phyloP scores from a whole-genome alignment of 106 monocot genomes.

The Dioscorea alata region DNA sequence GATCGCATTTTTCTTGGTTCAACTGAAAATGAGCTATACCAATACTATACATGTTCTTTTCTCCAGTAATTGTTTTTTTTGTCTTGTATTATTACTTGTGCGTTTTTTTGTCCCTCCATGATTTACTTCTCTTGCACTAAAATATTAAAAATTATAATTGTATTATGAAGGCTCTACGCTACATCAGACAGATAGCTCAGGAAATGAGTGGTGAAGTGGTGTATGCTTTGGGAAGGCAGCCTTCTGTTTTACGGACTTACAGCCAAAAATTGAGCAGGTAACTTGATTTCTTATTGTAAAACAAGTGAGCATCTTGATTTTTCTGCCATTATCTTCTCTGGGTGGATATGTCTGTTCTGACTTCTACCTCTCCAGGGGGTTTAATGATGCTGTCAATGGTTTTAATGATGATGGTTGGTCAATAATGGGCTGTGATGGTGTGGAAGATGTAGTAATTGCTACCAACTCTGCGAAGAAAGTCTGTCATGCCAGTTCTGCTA shows the following conservation, averaged over 20 bases:
- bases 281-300: neutral
- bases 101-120: neutral
- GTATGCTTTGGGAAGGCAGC: conserved; percentile 67
- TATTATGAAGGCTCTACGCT: conserved; percentile 64
- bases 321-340: too few species aligned
- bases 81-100: neutral
- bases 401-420: conserved; percentile 95
- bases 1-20: neutral
- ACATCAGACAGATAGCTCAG: conserved; percentile 87
- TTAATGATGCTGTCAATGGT: conserved; percentile 94
- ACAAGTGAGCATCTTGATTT: too few species aligned
- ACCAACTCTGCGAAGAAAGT: conserved; percentile 48
- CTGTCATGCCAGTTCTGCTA: conserved; percentile 19
- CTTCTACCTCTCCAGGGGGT: conserved; percentile 48
- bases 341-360: too few species aligned
- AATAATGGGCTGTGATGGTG: conserved; percentile 61
- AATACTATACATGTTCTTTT: too few species aligned
- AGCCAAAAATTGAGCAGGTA: conserved; percentile 88
- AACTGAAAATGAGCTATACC: neutral
- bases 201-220: conserved; percentile 80
- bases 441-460: conserved; percentile 72
- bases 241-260: conserved; percentile 80
- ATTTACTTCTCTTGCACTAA: too few species aligned
- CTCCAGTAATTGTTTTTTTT: neutral
- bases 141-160: too few species aligned